Conservation (phyloP, 768 basidiomycete species). For the Amanita rimosa region DNA sequence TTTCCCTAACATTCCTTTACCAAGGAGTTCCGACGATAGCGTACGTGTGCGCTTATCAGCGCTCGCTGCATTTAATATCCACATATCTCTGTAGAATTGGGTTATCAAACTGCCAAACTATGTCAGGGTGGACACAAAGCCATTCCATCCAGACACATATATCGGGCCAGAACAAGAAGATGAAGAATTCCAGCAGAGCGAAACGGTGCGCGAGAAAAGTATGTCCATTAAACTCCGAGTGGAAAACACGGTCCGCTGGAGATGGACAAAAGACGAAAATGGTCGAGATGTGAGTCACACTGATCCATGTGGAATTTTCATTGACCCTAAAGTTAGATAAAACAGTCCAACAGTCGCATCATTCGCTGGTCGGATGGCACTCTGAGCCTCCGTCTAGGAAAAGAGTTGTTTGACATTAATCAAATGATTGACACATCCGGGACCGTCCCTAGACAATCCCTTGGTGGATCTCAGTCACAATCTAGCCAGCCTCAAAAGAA, state of each 20-base stretch:
- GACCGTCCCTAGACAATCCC: slow-evolving; percentile 43
- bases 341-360: slow-evolving; percentile 84
- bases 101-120: slow-evolving; percentile 91
- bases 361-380: slow-evolving; percentile 96
- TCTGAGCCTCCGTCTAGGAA: slow-evolving; percentile 81
- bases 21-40: slow-evolving; percentile 69
- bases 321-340: slow-evolving; percentile 33
- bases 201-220: slow-evolving; percentile 62
- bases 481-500: slow-evolving; percentile 27
- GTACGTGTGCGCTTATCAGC: slow-evolving; percentile 31
- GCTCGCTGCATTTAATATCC: neutral
- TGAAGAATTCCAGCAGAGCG: slow-evolving; percentile 43
- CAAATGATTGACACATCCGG: slow-evolving; percentile 72
- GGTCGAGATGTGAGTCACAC: slow-evolving; percentile 60
- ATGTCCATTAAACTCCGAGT: slow-evolving; percentile 83
- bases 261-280: slow-evolving; percentile 72
- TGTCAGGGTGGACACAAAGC: slow-evolving; percentile 79
- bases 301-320: slow-evolving; percentile 1
- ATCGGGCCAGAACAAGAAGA: slow-evolving; percentile 75
- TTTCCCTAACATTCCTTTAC: slow-evolving; percentile 82
- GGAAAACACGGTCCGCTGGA: slow-evolving; percentile 93
- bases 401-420: slow-evolving; percentile 88
- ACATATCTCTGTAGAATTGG: slow-evolving; percentile 57
- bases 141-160: slow-evolving; percentile 84
- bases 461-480: slow-evolving; percentile 36